phyloP scores from a whole-genome alignment of 208 protist species.

The Acanthamoeba castellanii region DNA sequence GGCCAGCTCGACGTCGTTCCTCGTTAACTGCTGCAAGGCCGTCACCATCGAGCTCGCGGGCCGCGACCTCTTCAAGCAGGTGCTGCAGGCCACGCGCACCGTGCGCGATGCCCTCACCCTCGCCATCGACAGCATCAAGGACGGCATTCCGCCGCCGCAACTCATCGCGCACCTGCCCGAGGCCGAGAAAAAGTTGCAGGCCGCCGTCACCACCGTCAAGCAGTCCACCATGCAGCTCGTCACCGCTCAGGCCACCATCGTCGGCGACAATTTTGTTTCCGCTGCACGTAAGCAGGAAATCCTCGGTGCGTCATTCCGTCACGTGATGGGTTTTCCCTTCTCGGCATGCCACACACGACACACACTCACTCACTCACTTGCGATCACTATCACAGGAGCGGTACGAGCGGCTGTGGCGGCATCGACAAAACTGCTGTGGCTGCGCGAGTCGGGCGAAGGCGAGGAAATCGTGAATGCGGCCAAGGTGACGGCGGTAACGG shows the following conservation, averaged over 20 bases:
- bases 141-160: constrained; percentile 22
- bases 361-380: background rate
- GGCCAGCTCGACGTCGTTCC: constrained; percentile 59
- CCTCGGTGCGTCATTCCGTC: background rate
- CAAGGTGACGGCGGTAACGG: constrained; percentile 58
- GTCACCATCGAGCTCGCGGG: constrained; percentile 58
- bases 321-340: background rate
- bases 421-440: constrained; percentile 45
- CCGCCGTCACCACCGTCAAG: constrained; percentile 64
- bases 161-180: constrained; percentile 40
- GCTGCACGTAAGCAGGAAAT: constrained; percentile 64
- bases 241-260: constrained; percentile 63
- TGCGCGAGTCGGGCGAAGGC: constrained; percentile 56
- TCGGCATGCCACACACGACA: background rate
- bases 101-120: constrained; percentile 11
- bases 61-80: constrained; percentile 60
- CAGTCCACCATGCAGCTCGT: constrained; percentile 72
- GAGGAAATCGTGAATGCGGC: constrained; percentile 68
- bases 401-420: constrained; percentile 40
- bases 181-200: constrained; percentile 43
- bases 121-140: constrained; percentile 51
- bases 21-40: constrained; percentile 70
- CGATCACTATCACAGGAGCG: background rate
- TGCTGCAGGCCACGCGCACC: constrained; percentile 51
- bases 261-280: constrained; percentile 65